A percentile compares a stretch with the other conserved stretches of the same genome.
These are phyloP conservation scores for Globisporangium spiculum DNA, from an alignment of 352 stramenopile genomes.

Conservation along the genomic window DNA sequence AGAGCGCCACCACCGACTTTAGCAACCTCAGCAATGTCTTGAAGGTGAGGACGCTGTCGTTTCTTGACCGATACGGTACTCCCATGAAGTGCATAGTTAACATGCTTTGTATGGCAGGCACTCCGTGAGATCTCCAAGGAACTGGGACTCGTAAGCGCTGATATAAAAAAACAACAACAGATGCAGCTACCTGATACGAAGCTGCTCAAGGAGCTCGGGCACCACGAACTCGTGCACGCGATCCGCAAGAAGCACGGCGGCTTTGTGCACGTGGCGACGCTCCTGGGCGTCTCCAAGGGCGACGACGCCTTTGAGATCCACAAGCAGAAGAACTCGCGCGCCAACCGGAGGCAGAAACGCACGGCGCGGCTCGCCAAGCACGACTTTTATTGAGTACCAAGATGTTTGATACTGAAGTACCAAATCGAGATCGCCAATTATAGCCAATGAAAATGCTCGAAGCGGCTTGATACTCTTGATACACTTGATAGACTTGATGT, in stretches of 20 bases:
- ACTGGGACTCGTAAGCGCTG: constrained; percentile 28
- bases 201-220: constrained; percentile 63
- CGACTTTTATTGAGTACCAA: constrained; percentile 53
- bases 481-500: background rate
- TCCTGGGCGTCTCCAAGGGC: constrained; percentile 45
- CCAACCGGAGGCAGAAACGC: constrained; percentile 64
- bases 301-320: constrained; percentile 49
- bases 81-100: background rate
- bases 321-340: constrained; percentile 60
- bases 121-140: constrained; percentile 57
- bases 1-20: constrained; percentile 28
- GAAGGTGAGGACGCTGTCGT: constrained; percentile 35
- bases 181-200: constrained; percentile 61
- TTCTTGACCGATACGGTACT: background rate
- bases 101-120: constrained; percentile 27
- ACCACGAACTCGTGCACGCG: constrained; percentile 55
- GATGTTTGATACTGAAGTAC: background rate
- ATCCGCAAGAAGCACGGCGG: constrained; percentile 86
- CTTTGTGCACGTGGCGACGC: constrained; percentile 54
- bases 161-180: constrained; percentile 9
- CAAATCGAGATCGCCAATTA: background rate
- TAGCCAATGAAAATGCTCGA: background rate
- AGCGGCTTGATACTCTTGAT: background rate
- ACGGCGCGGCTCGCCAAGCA: constrained; percentile 52
- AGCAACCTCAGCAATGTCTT: constrained; percentile 59